Conservation (phyloP, 1,284 basidiomycete species). For the Microbotryum lychnidis-dioicae region DNA sequence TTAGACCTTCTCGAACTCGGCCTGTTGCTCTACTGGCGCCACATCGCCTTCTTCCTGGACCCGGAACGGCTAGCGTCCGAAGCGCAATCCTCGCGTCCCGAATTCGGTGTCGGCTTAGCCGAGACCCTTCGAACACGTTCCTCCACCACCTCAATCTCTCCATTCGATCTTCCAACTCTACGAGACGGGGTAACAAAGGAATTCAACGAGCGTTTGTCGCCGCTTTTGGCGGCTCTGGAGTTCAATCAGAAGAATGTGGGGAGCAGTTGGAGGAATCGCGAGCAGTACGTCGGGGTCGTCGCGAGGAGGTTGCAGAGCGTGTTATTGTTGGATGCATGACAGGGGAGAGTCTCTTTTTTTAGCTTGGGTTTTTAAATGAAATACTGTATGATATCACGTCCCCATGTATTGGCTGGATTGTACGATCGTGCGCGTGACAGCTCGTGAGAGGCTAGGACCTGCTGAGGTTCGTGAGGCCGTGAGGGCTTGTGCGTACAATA, state of each 20-base stretch:
- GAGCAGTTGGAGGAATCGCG: slow-evolving; percentile 10
- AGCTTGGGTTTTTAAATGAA: background rate
- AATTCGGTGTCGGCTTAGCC: slow-evolving; percentile 23
- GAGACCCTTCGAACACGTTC: slow-evolving; percentile 14
- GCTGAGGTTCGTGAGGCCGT: no score
- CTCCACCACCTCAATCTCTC: slow-evolving; percentile 3
- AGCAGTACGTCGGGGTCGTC: slow-evolving; percentile 19
- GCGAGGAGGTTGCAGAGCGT: slow-evolving; percentile 17
- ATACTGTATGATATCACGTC: no score
- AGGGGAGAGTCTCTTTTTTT: slow-evolving; percentile 3
- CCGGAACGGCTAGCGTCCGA: slow-evolving; percentile 8
- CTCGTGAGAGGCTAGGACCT: no score
- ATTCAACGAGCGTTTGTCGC: slow-evolving; percentile 10
- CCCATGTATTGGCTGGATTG: background rate
- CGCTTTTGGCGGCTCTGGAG: slow-evolving; percentile 4
- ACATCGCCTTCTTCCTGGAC: slow-evolving; percentile 53
- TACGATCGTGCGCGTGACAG: background rate
- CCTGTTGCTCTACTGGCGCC: slow-evolving; percentile 75
- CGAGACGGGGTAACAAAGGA: slow-evolving; percentile 13
- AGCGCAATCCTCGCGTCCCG: slow-evolving; percentile 10
- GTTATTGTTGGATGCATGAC: slow-evolving; percentile 1
- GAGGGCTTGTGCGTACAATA: no score
- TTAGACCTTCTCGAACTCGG: slow-evolving; percentile 39
- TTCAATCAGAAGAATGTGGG: slow-evolving; percentile 19
- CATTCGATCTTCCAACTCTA: slow-evolving; percentile 18